Base-by-base conservation (phyloP, 2,329 filamentous ascomycete genomes). In the Lachnellula arida region DNA sequence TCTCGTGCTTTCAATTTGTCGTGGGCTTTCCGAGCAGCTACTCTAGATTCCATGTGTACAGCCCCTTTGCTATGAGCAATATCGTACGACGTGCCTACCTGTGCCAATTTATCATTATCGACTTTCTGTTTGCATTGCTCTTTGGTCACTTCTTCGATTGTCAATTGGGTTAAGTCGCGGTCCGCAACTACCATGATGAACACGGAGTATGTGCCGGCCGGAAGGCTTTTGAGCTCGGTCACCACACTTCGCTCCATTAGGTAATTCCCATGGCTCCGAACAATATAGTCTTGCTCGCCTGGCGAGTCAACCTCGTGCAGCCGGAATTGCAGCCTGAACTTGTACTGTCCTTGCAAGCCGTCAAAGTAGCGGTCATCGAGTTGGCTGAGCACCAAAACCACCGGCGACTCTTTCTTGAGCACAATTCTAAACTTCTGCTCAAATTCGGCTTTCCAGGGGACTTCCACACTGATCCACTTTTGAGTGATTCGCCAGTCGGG, bases 291-390 rank as follows among this genome's bases (percentile, higher is more conserved):
- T 57, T 83, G 79, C 3, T 78, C 77, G 4, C 74, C 75, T 2
- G 75, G 76, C 2, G 74, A 70, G n/a, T 75, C 76, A 35, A 77
- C 71, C 53, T 77, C 73, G 56, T 83, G 79, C 2, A 83, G 67
- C 7, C 80, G 73, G 51, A 73, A 73, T 46, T 71, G 72, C 74
- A 82, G 62, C n/a, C 69, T 63, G 60, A 77, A 78, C 6, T 42
- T 57, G 58, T 86, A 86, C 65, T 84, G 80, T 8, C 84, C 84
- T 35, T 79, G 72, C 0, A 86, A 74, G 3, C 82, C 84, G 58
- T 78, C 77, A 67, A 84, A 87, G 66, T 85, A 87, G 22, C 83
- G 75, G 34, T 76, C 74, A 64, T 87, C 82, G 17, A 86, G 78
- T 69, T 87, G 82, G 5, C 81, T 81, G 1, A 86, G 73, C 0